phyloP scores from a whole-genome alignment of 805 yeast species.

The Teunomyces lycoperdinae region DNA sequence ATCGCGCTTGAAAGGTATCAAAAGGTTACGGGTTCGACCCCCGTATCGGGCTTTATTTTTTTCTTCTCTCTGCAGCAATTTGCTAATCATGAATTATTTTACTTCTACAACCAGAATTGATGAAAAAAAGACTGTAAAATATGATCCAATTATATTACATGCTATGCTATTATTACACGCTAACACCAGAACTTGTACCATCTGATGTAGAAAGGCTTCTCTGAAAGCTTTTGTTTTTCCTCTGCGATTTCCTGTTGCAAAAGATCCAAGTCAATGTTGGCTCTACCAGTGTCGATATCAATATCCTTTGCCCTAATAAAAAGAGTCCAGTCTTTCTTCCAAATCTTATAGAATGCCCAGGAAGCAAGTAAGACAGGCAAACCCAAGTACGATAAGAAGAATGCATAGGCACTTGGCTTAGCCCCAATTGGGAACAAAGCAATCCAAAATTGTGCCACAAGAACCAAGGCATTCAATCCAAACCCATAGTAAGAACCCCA shows the following conservation, averaged over 20 bases:
- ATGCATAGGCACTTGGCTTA: conserved; percentile 27
- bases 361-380: conserved; percentile 28
- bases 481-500: conserved; percentile 54
- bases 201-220: conserved; percentile 24
- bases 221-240: conserved; percentile 25
- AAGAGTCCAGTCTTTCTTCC: conserved; percentile 23
- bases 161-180: not conserved
- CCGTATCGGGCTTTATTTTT: conserved; percentile 16
- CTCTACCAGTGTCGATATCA: conserved; percentile 36
- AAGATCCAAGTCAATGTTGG: conserved; percentile 30
- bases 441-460: conserved; percentile 64
- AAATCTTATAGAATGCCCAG: conserved; percentile 31
- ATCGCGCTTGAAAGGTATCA: conserved; percentile 9
- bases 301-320: conserved; percentile 28
- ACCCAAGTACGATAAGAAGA: conserved; percentile 32
- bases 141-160: not conserved
- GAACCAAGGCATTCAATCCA: conserved; percentile 45
- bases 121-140: not conserved
- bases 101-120: not conserved
- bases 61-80: not conserved
- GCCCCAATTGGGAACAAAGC: conserved; percentile 59
- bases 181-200: conserved; percentile 31
- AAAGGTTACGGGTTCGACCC: conserved; percentile 19
- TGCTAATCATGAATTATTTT: not conserved
- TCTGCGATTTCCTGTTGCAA: conserved; percentile 36